Evolutionary conservation across 1,139 yeast species (phyloP).

Genomic region (Suhomyces anneliseae): DNA sequence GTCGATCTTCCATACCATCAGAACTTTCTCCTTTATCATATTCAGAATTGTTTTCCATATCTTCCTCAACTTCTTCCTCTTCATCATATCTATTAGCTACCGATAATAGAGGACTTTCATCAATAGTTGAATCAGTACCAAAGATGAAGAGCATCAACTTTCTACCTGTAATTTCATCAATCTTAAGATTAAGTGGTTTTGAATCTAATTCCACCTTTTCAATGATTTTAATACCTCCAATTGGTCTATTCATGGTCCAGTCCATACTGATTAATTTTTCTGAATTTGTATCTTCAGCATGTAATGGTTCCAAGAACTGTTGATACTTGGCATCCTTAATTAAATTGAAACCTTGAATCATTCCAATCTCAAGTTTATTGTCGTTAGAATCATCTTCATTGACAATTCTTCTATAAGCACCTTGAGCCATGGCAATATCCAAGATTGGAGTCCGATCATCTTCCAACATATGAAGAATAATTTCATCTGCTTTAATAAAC

Average conservation of each 20-base stretch:
- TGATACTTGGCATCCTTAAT: slow-evolving; percentile 35
- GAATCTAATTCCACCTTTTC: slow-evolving; percentile 53
- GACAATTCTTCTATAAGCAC: slow-evolving; percentile 48
- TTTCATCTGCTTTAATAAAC: slow-evolving; percentile 58
- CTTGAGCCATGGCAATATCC: slow-evolving; percentile 41
- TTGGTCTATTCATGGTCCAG: slow-evolving; percentile 67
- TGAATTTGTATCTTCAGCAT: slow-evolving; percentile 15
- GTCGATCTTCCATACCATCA: slow-evolving; percentile 2
- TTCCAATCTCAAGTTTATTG: slow-evolving; percentile 42
- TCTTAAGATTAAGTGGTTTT: slow-evolving; percentile 53
- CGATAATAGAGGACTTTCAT: slow-evolving; percentile 32
- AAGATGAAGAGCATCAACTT: slow-evolving; percentile 57
- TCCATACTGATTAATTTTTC: slow-evolving; percentile 41
- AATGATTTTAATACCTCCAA: slow-evolving; percentile 68
- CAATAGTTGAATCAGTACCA: slow-evolving; percentile 40
- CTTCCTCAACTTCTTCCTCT: slow-evolving; percentile 12
- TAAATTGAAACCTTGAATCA: slow-evolving; percentile 46
- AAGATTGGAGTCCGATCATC: slow-evolving; percentile 45
- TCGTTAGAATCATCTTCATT: slow-evolving; percentile 46
- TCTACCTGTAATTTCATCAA: slow-evolving; percentile 63
- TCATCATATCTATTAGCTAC: slow-evolving; percentile 12
- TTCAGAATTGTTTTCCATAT: slow-evolving; percentile 9
- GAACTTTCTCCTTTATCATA: slow-evolving; percentile 8
- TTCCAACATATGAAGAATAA: slow-evolving; percentile 44
- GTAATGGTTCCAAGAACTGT: slow-evolving; percentile 37